phyloP scores from a whole-genome alignment of 352 stramenopile genomes.

The Blastocystis sp. region DNA sequence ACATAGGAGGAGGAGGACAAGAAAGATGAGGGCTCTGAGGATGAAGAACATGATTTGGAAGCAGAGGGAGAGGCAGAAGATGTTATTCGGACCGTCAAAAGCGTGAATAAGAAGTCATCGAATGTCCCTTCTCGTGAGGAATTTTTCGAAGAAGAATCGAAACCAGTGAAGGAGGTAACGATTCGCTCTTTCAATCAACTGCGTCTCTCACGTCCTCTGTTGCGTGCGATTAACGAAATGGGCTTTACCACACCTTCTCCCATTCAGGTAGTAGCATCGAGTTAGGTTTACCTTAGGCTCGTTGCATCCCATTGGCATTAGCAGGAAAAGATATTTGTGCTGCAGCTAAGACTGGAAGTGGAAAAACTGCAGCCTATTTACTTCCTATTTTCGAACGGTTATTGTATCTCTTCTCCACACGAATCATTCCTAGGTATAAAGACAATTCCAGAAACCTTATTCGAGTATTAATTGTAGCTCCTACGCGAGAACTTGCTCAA shows the following conservation, averaged over 20 bases:
- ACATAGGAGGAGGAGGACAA: conserved; percentile 66
- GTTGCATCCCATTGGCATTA: conserved; percentile 84
- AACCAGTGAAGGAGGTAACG: conserved; percentile 66
- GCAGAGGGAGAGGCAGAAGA: conserved; percentile 64
- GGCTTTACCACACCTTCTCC: conserved; percentile 91
- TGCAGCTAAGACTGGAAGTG: conserved; percentile 87
- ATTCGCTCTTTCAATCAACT: conserved; percentile 84
- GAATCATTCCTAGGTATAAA: conserved; percentile 15
- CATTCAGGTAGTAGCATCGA: conserved; percentile 68
- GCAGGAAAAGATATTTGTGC: conserved; percentile 93
- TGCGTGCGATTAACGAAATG: conserved; percentile 88
- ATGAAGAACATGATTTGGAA: conserved; percentile 62
- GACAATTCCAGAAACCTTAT: conserved; percentile 66
- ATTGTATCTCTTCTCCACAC: conserved; percentile 76
- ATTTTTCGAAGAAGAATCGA: conserved; percentile 60
- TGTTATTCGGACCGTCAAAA: conserved; percentile 64
- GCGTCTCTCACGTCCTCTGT: conserved; percentile 88
- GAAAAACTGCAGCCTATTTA: conserved; percentile 96
- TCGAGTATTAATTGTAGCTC: conserved; percentile 89
- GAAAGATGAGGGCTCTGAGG: conserved; percentile 67
- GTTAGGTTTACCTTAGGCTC: conserved; percentile 72
- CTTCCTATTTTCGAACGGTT: conserved; percentile 91
- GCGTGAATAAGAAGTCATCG: conserved; percentile 63
- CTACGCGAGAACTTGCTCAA: conserved; percentile 90
- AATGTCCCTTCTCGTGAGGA: conserved; percentile 55